Evolutionary conservation across 2,329 filamentous ascomycete species (phyloP), one percentile per base, ranked within the genome.

Genomic region (Penicillium sclerotigenum): DNA sequence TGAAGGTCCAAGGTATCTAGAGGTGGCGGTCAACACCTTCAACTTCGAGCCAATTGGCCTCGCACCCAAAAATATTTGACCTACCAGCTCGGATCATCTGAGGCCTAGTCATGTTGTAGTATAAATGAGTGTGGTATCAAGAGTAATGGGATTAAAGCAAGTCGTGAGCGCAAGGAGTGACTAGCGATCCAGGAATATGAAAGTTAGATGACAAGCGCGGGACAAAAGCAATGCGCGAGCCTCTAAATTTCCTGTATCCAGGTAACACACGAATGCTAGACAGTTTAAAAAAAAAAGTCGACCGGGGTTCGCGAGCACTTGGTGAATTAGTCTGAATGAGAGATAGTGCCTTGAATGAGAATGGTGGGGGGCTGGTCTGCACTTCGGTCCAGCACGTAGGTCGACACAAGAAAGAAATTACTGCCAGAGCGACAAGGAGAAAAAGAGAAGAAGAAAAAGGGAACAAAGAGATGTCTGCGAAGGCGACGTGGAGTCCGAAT

Each of bases 1-100:
- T 97, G 94, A 50, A 97, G 86, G 78, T 97, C 94, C 77, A 97
- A 89, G 60, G 93, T 95, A 79, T 97, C 93, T 96, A 75, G 55
- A 57, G 51, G 58, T 50, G 50, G 40, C 31, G 28, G 46, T 67
- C 45, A 65, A 56, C 31, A 54, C 41, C 29, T 22, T 48, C 22
- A 28, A 18, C 14, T 47, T 49, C 26, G 16, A 40, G 47, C 29
- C 24, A 54, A 54, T 43, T 43, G 33, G 36, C 28, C 47, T 31
- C 26, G 29, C 43, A 16, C 31, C 10, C 20, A 5, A 22, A 24
- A n/a, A 11, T 16, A 46, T 42, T 42, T 37, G 34, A 63, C 73
- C 57, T 73, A 79, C 77, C 77, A 57, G 77, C 77, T 66, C 77
- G 71, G 53, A 79, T 71, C 53, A 79, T 75, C 58, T 75, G 74